Evolutionary conservation across 148 eudicot genomes (phyloP).

Genomic region (Cornus controversa): DNA sequence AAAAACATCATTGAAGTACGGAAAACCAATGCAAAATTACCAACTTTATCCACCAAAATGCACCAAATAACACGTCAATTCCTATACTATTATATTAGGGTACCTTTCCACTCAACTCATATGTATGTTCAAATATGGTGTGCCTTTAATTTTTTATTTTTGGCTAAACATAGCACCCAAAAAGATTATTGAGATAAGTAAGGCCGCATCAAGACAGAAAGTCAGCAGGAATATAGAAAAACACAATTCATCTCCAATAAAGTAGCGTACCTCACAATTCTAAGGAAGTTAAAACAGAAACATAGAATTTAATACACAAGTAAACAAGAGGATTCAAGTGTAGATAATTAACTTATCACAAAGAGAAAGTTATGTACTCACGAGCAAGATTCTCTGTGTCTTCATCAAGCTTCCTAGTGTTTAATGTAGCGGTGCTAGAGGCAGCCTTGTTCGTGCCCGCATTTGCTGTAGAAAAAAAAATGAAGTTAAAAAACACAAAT

Average conservation of each 20-base stretch:
- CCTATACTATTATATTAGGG: background rate
- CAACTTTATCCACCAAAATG: background rate
- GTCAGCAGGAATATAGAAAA: background rate
- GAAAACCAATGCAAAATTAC: background rate
- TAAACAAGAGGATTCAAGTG: background rate
- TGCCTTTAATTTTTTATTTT: too few species aligned
- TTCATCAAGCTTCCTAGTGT: constrained; percentile 85
- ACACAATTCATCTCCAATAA: background rate
- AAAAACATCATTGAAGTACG: background rate
- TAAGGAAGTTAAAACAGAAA: background rate
- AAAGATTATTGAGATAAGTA: too few species aligned
- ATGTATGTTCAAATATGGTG: background rate
- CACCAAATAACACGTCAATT: background rate
- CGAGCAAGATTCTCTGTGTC: constrained; percentile 82
- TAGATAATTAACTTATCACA: too few species aligned
- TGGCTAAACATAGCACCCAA: background rate
- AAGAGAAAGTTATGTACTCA: constrained; percentile 33
- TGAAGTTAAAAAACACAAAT: background rate
- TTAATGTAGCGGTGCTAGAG: constrained; percentile 70
- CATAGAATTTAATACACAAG: background rate
- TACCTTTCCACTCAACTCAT: background rate
- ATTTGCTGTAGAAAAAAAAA: constrained; percentile 44
- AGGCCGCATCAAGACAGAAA: background rate
- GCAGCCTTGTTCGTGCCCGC: constrained; percentile 89
- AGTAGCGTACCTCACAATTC: background rate